A percentile compares a stretch with the other conserved stretches of the same genome.
Conservation (phyloP, 2,329 filamentous ascomycete species). For the Exophiala spinifera region DNA sequence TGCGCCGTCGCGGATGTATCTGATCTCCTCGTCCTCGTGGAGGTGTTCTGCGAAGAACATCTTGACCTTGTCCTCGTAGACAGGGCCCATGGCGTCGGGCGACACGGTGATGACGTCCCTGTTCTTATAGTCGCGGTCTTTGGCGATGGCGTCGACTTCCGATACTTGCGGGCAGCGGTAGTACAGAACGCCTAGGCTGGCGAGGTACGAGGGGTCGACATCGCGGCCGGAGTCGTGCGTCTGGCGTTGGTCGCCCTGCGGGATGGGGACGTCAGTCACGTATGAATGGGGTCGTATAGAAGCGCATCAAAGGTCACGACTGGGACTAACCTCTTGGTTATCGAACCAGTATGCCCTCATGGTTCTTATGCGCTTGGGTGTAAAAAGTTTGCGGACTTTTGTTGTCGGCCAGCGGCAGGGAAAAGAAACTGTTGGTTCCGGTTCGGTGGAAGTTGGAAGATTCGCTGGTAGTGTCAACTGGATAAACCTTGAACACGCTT, state of each 20-base stretch:
- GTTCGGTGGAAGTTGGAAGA: too few species aligned
- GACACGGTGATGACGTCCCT: conserved; percentile 90
- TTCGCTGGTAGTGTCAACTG: too few species aligned
- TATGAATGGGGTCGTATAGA: conserved; percentile 12
- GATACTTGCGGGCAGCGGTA: conserved; percentile 62
- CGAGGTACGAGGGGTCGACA: conserved; percentile 64
- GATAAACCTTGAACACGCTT: too few species aligned
- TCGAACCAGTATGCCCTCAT: conserved; percentile 71
- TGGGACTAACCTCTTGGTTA: conserved; percentile 55
- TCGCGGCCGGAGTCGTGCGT: conserved; percentile 79
- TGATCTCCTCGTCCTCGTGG: conserved; percentile 97
- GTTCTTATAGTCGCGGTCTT: conserved; percentile 81
- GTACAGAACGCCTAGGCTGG: conserved; percentile 76
- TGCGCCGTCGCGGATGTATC: conserved; percentile 82
- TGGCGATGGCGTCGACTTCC: conserved; percentile 71
- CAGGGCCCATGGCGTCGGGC: conserved; percentile 75
- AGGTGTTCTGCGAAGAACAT: conserved; percentile 92
- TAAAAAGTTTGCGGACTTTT: neutral
- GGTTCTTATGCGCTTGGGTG: conserved; percentile 34
- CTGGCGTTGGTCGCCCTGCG: conserved; percentile 85
- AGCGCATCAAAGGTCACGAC: neutral
- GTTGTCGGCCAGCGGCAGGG: too few species aligned
- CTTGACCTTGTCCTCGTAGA: conserved; percentile 92
- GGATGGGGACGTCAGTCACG: neutral
- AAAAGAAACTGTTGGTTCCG: too few species aligned